Base-by-base conservation (phyloP, 1,139 yeast genomes). In the Candida sp. region DNA sequence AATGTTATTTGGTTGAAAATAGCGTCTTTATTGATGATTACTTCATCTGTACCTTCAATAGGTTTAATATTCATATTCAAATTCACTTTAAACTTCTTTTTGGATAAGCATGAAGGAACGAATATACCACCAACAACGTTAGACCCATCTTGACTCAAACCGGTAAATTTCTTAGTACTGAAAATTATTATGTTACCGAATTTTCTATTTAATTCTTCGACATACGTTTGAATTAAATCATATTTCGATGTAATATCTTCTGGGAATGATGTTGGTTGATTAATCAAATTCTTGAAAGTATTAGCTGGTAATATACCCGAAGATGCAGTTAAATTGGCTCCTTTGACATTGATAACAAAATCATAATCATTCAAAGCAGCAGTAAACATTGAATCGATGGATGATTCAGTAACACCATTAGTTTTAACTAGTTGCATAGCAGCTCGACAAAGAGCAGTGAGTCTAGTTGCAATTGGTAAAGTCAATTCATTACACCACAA, bases 351-450 rank as follows among this genome's bases (percentile, higher is more conserved):
- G 46, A 91, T 73, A 9, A 84, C 83, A 54, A 93, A 81, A 60
- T 91, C 96, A 57, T 84, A 93, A 63, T 91, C 98, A 47, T 77
- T 75, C 48, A 87, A 69, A 0, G 96, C 90, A 2, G 98, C 93
- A 0, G 85, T 80, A 61, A 89, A 89, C 40, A 89, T 64, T 38
- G 81, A 58, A 39, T 75, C 79, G 36, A 86, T 61, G 4, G 76
- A 73, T 27, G 72, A 66, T 30, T 71, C 69, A 45, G 66, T 67
- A 21, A 80, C 51, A 2, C 81, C 84, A 25, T 61, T 57, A 2
- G 56, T 57, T 43, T 72, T 75, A 19, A 85, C 60, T 46, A 85
- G 60, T 32, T 75, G 75, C 38, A 78, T 66, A 0, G 95, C 93
- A 29, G 86, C 90, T 52, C 90, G 80, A 1, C 97, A 81, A 49